phyloP scores from a whole-genome alignment of 129 eudicot genomes.

The Logfia minima region DNA sequence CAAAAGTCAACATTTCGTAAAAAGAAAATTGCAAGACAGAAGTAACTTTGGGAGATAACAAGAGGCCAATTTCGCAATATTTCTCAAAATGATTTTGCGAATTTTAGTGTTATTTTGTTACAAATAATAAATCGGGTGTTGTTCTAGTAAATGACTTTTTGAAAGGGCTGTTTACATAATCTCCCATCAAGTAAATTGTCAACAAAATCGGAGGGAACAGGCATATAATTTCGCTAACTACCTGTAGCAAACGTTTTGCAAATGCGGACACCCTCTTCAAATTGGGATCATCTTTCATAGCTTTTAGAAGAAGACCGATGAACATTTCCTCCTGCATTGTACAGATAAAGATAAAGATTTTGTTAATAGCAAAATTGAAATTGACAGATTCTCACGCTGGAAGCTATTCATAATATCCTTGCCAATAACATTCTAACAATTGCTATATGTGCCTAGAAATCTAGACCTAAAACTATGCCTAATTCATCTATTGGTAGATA shows the following conservation, averaged over 20 bases:
- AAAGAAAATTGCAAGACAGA: not conserved
- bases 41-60: not conserved
- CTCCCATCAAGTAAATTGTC: not conserved
- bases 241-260: constrained; percentile 96
- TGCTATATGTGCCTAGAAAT: no score
- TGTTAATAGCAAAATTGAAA: not conserved
- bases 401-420: not conserved
- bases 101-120: not conserved
- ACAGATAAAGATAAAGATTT: constrained; percentile 2
- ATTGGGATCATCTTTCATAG: constrained; percentile 87
- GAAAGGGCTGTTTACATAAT: not conserved
- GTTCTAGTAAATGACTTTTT: not conserved
- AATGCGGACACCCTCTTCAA: constrained; percentile 90
- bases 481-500: no score
- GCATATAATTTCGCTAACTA: constrained; percentile 21
- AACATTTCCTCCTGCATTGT: constrained; percentile 83
- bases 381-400: not conserved
- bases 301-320: constrained; percentile 74
- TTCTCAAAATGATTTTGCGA: no score
- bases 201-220: not conserved
- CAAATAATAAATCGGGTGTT: not conserved
- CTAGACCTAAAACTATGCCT: no score
- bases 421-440: not conserved
- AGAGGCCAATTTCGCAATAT: not conserved
- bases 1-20: not conserved